A percentile compares a stretch with the other conserved stretches of the same genome.
These are phyloP conservation scores for Sicyos baderoa DNA, from an alignment of 306 rosid species.

Conservation along the genomic window DNA sequence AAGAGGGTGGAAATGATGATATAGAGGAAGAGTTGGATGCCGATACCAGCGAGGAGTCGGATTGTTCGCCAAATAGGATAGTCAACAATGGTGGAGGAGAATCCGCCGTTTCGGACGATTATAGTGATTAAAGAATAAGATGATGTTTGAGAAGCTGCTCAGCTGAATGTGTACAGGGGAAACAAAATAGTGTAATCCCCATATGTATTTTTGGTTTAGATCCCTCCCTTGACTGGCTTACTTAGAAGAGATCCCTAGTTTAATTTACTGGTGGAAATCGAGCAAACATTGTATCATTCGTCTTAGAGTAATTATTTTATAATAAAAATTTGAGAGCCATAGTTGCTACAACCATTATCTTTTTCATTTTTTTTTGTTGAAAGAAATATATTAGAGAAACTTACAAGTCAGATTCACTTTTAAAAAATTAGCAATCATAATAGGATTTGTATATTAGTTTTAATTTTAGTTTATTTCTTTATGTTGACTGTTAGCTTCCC, in stretches of 20 bases:
- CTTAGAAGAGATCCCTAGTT: neutral
- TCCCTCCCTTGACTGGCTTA: neutral
- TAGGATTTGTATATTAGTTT: too few relatives aligned
- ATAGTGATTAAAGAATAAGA: constrained; percentile 47
- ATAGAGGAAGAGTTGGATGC: constrained; percentile 44
- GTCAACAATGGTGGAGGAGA: constrained; percentile 55
- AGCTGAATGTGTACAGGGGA: constrained; percentile 20
- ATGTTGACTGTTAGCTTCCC: too few relatives aligned
- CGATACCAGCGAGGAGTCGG: constrained; percentile 65
- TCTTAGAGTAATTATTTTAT: constrained; percentile 15
- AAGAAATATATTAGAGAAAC: too few relatives aligned
- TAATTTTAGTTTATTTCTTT: too few relatives aligned
- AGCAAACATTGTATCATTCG: constrained; percentile 11
- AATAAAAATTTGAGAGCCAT: constrained; percentile 13
- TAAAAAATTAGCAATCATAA: too few relatives aligned
- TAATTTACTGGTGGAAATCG: too few relatives aligned
- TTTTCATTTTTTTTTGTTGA: too few relatives aligned
- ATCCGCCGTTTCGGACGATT: constrained; percentile 65
- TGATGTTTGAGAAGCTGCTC: constrained; percentile 10
- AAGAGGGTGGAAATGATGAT: constrained; percentile 60
- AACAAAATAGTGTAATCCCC: constrained; percentile 11
- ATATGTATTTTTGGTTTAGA: neutral
- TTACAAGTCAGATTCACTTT: too few relatives aligned
- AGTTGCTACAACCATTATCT: constrained; percentile 16
- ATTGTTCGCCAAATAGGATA: constrained; percentile 41